Conservation (phyloP, 2,329 filamentous ascomycete genomes). For the Aspergillus fumigatus region DNA sequence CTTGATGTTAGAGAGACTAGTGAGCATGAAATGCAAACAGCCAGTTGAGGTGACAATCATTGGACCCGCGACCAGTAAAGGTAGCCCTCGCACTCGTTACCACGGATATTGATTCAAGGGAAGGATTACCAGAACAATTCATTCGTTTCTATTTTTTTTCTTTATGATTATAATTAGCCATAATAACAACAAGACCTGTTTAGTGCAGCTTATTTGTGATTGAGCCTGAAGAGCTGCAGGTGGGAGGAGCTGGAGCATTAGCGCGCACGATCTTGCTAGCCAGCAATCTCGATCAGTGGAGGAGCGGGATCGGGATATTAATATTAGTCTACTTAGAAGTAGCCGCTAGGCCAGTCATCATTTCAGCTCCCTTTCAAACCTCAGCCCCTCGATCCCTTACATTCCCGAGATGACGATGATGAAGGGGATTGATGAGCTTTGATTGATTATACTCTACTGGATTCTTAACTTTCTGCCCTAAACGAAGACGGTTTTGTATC, state of each 20-base stretch:
- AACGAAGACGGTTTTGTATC: background rate
- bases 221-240: background rate
- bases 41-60: background rate
- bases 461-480: background rate
- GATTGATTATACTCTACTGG: background rate
- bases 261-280: conserved; percentile 8
- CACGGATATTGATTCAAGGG: background rate
- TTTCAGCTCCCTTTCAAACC: background rate
- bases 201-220: background rate
- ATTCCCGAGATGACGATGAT: background rate
- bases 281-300: background rate
- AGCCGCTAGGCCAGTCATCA: background rate
- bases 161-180: background rate
- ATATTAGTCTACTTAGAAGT: too few species aligned
- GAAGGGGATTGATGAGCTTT: background rate
- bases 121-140: background rate
- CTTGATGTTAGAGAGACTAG: background rate
- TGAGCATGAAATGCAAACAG: background rate
- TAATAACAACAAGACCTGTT: background rate
- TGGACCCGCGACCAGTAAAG: background rate
- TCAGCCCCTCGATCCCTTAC: background rate
- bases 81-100: background rate
- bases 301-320: background rate
- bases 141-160: background rate
- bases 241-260: conserved; percentile 1